Percentiles rank a stretch among this genome's conserved stretches.
phyloP scores from a whole-genome alignment of 2,329 filamentous ascomycete genomes.

The Clarireedia paspali region DNA sequence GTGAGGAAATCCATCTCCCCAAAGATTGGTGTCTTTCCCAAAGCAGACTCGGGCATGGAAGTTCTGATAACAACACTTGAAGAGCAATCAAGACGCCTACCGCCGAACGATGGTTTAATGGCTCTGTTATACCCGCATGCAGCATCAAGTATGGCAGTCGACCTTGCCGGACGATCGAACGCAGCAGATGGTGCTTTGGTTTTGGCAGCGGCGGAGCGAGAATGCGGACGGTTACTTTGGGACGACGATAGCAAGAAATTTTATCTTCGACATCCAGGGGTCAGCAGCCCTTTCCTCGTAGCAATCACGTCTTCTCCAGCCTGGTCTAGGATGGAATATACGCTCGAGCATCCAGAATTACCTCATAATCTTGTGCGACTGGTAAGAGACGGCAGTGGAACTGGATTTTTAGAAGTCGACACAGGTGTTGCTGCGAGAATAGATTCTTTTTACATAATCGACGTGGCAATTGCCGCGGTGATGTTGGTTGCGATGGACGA shows the following conservation, averaged over 20 bases:
- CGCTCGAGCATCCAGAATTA: conserved; percentile 56
- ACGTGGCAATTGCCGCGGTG: conserved; percentile 53
- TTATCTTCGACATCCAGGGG: conserved; percentile 56
- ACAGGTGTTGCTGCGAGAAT: conserved; percentile 52
- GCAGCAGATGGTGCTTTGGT: conserved; percentile 52
- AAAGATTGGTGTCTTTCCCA: conserved; percentile 16
- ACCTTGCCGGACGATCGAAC: conserved; percentile 31
- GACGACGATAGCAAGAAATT: conserved; percentile 52
- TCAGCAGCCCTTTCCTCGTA: conserved; percentile 56
- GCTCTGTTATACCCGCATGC: conserved; percentile 61
- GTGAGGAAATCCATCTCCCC: conserved; percentile 18
- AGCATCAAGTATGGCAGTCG: conserved; percentile 54
- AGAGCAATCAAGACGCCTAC: conserved; percentile 43
- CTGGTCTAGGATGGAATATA: conserved; percentile 56
- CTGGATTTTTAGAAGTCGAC: conserved; percentile 52
- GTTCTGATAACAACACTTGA: conserved; percentile 52
- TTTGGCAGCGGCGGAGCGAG: conserved; percentile 55
- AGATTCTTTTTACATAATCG: conserved; percentile 53
- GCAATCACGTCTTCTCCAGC: conserved; percentile 50
- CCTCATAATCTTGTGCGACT: conserved; percentile 53
- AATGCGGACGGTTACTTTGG: conserved; percentile 67
- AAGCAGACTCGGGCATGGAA: conserved; percentile 30
- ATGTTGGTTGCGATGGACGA: conserved; percentile 51
- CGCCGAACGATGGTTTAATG: conserved; percentile 55
- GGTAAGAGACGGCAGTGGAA: conserved; percentile 51